A percentile compares a stretch with the other conserved stretches of the same genome.
Conservation (phyloP, 2,329 filamentous ascomycete species). For the Pseudogymnoascus sp. region DNA sequence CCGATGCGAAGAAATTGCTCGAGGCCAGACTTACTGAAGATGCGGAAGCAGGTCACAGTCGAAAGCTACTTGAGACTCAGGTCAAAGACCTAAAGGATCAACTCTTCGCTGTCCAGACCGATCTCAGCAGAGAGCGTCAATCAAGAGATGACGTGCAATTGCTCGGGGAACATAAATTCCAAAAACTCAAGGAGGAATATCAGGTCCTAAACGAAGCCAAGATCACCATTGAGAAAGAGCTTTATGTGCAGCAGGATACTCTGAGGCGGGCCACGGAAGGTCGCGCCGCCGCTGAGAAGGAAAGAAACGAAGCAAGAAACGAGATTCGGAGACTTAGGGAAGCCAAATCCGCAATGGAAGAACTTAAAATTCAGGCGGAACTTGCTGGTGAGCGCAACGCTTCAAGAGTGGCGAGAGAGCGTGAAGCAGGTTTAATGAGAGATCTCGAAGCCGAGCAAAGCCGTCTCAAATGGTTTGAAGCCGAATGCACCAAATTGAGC, state of each 20-base stretch:
- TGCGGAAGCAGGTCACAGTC: conserved; percentile 70
- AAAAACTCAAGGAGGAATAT: conserved; percentile 74
- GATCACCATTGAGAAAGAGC: conserved; percentile 94
- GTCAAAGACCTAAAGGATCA: conserved; percentile 80
- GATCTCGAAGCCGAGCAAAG: conserved; percentile 74
- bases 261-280: conserved; percentile 79
- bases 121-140: conserved; percentile 83
- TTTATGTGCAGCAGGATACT: conserved; percentile 91
- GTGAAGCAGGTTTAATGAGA: conserved; percentile 64
- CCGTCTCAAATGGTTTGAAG: conserved; percentile 69
- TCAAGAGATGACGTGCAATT: conserved; percentile 90
- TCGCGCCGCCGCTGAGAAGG: conserved; percentile 68
- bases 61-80: conserved; percentile 76
- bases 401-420: conserved; percentile 68
- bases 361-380: conserved; percentile 75
- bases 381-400: conserved; percentile 69
- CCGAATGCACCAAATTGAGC: conserved; percentile 67
- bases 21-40: conserved; percentile 87
- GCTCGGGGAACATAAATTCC: conserved; percentile 79
- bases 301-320: conserved; percentile 78
- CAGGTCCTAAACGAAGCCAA: conserved; percentile 85
- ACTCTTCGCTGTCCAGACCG: conserved; percentile 74
- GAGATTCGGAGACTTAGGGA: conserved; percentile 77
- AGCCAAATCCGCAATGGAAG: conserved; percentile 77
- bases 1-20: conserved; percentile 77